Conservation (phyloP, 148 eudicot genomes). For the Amaranthus cruentus region DNA sequence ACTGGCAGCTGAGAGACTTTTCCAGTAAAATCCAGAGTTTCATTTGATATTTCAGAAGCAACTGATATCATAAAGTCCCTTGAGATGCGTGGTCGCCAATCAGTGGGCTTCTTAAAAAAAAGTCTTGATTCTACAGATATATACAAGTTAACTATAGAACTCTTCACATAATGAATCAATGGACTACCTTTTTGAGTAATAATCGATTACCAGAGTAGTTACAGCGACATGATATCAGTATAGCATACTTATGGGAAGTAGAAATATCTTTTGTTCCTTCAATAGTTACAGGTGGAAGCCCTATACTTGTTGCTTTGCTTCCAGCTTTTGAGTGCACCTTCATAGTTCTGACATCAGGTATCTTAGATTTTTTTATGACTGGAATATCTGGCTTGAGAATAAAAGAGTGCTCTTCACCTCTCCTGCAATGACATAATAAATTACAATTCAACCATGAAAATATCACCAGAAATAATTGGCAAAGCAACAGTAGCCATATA, state of each 20-base stretch:
- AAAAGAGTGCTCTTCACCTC: conserved; percentile 99
- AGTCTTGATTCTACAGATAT: conserved; percentile 67
- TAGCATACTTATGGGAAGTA: conserved; percentile 61
- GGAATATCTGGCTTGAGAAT: conserved; percentile 81
- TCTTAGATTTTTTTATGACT: conserved; percentile 43
- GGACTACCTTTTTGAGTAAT: conserved; percentile 6
- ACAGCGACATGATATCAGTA: conserved; percentile 88
- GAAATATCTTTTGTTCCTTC: conserved; percentile 42
- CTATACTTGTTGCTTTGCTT: conserved; percentile 38
- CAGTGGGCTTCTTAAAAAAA: conserved; percentile 85
- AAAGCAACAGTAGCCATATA: neutral
- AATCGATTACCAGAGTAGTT: conserved; percentile 73
- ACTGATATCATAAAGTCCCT: conserved; percentile 94
- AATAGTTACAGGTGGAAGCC: conserved; percentile 31
- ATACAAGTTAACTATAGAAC: neutral
- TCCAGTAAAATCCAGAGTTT: conserved; percentile 46
- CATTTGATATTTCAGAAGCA: conserved; percentile 83
- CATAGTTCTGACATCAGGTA: conserved; percentile 28
- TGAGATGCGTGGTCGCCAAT: conserved; percentile 82
- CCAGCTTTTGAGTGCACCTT: conserved; percentile 41
- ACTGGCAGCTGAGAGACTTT: conserved; percentile 76
- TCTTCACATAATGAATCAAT: neutral
- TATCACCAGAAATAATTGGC: conserved; percentile 12
- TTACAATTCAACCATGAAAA: conserved; percentile 6
- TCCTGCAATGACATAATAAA: conserved; percentile 42